Base-by-base conservation (phyloP, 208 protist genomes). In the Histomonas meleagridis region DNA sequence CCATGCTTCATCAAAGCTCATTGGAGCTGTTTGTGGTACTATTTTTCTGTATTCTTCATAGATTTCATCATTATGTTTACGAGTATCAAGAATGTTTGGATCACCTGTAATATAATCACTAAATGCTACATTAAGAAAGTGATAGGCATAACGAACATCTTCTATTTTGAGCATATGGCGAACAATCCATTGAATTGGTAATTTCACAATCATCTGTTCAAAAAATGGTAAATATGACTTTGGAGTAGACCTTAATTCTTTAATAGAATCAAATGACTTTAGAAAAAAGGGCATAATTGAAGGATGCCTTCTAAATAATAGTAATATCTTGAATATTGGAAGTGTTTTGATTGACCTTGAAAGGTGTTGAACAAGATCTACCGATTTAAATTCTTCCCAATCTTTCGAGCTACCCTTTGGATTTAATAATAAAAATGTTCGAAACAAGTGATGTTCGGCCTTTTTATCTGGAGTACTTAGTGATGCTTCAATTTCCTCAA, bases 111-210 rank as follows among this genome's bases (percentile, higher is more conserved):
- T n/a, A 40, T 43, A 14, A 18, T 12, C 46, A 32, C 16, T 86
- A 28, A 86, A 86, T 86, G 76, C 38, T 1, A 46, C 40, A 55
- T 40, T 51, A 32, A 86, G 16, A 51, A 86, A 86, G 26, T 51
- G 46, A 86, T 86, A 86, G 14, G 76, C 76, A 55, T 86, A 86
- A 43, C 76, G 40, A 86, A 86, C 35, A 55, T 86, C 76, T 51
- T 26, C n/a, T 38, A 86, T 86, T 55, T 55, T 51, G 2, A 51
- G 46, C 26, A 46, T 51, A 86, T 86, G 76, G 4, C 32, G 4
- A 55, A 86, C 46, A 86, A 86, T 43, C 76, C 76, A 86, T 48
- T 86, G 76, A 14, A 86, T 86, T 51, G 76, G 76, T 18, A 86
- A 38, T 26, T 86, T 55, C 1, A 32, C 38, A 10, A 55, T 48